Evolutionary conservation across 257 asterid species (phyloP), one percentile per base, ranked within the genome.

Genomic region (Jacaranda mimosifolia): DNA sequence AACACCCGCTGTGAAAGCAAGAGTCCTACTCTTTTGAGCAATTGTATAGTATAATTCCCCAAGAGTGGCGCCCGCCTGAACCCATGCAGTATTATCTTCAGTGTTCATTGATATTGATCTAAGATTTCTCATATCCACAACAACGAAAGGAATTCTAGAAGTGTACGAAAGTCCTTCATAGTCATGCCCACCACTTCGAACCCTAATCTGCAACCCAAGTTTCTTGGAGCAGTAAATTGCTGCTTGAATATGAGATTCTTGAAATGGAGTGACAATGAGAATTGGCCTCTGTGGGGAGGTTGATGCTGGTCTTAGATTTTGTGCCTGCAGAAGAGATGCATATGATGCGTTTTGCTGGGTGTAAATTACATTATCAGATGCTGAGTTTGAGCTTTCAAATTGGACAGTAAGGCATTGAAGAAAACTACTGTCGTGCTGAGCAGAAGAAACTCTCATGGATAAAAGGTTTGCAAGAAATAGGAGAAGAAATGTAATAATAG

Each of bases 131-230:
- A 75, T 38, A 18, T 75, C 79, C n/a, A 75, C 55, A 5, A 75
- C 10, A 32, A 75, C 32, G 12, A 63, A 75, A 11, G 72, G 79
- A 13, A 1, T 64, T n/a, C 48, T 15, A 36, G 79, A 63, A n/a
- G 4, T 3, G 64, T 11, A 49, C 10, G 79, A 63, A 38, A 40
- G 79, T 8, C 87, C 87, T 62, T 85, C 85, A 14, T 69, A 85
- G 26, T 85, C 88, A 19, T 85, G 88, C 11, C 86, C 88, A 8
- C 86, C 86, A 11, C 88, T 82, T 5, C 70, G 77, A 5, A 60
- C 60, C 14, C 39, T 43, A 15, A 73, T 63, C 60, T 59, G 69
- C 12, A 73, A 4, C 3, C 59, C 70, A 13, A 36, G 48, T 59
- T 59, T 73, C 70, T 45, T 59, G 43, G 60, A 43, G 48, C 77